A percentile compares a stretch with the other conserved stretches of the same genome.
phyloP scores from a whole-genome alignment of 371 early-diverging fungal species.

The Conidiobolus incongruus region DNA sequence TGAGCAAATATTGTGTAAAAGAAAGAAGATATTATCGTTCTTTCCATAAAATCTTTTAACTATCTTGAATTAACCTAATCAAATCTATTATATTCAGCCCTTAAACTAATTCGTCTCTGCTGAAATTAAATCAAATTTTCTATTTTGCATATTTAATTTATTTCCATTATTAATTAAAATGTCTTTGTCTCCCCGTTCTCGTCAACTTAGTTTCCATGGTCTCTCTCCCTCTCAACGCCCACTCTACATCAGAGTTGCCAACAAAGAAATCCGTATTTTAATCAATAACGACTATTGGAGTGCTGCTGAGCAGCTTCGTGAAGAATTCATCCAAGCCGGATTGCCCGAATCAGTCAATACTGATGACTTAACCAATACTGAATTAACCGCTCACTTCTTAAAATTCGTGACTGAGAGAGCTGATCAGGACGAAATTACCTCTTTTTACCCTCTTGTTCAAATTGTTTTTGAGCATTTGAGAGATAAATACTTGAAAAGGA shows the following conservation, averaged over 20 bases:
- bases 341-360: conserved; percentile 14
- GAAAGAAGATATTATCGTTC: too few species aligned
- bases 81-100: too few species aligned
- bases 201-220: neutral
- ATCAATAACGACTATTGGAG: conserved; percentile 74
- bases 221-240: conserved; percentile 25
- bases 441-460: conserved; percentile 41
- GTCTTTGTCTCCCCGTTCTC: neutral
- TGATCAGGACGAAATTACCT: conserved; percentile 16
- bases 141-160: too few species aligned
- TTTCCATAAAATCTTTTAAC: too few species aligned
- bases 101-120: too few species aligned
- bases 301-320: conserved; percentile 67
- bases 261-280: conserved; percentile 57
- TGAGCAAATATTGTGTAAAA: too few species aligned
- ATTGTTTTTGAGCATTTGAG: conserved; percentile 58
- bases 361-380: conserved; percentile 36
- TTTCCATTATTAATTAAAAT: neutral
- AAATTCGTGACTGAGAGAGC: conserved; percentile 35
- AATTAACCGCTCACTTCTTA: conserved; percentile 51
- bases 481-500: conserved; percentile 44
- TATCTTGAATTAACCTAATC: too few species aligned
- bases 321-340: conserved; percentile 29
- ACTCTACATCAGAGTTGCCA: conserved; percentile 52
- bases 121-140: too few species aligned